A percentile compares a stretch with the other conserved stretches of the same genome.
These are phyloP conservation scores for Wakefieldia striispora DNA, from an alignment of 768 basidiomycete species.

Conservation along the genomic window DNA sequence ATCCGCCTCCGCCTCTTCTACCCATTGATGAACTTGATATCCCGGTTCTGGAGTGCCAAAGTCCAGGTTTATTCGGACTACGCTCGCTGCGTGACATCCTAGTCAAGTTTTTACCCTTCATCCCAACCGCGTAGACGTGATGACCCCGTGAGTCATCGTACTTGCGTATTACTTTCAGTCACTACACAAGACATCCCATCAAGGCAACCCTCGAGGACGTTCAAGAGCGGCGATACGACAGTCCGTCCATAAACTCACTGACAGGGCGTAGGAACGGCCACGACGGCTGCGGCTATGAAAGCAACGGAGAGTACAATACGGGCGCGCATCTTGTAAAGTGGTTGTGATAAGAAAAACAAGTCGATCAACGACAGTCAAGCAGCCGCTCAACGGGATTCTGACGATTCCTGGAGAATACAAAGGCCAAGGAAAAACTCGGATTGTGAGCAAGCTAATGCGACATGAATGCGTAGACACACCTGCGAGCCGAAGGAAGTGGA, in stretches of 20 bases:
- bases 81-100: too few species aligned
- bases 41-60: too few species aligned
- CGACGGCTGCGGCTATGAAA: constrained; percentile 3
- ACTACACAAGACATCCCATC: too few species aligned
- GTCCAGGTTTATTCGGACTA: too few species aligned
- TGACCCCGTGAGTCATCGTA: too few species aligned
- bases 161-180: too few species aligned
- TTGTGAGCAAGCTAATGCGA: not conserved
- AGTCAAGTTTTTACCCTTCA: too few species aligned
- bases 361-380: constrained; percentile 5
- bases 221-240: not conserved
- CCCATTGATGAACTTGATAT: too few species aligned
- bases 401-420: constrained; percentile 10
- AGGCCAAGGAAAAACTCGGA: constrained; percentile 4
- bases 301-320: constrained; percentile 3
- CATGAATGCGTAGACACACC: constrained; percentile 8
- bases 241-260: not conserved
- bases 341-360: not conserved
- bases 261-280: constrained; percentile 8
- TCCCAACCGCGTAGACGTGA: too few species aligned
- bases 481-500: not conserved
- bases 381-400: constrained; percentile 11
- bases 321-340: constrained; percentile 10
- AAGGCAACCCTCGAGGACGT: too few species aligned
- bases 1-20: too few species aligned